A percentile compares a stretch with the other conserved stretches of the same genome.
Conservation (phyloP, 2,329 filamentous ascomycete genomes). For the Xylariaceae sp. region DNA sequence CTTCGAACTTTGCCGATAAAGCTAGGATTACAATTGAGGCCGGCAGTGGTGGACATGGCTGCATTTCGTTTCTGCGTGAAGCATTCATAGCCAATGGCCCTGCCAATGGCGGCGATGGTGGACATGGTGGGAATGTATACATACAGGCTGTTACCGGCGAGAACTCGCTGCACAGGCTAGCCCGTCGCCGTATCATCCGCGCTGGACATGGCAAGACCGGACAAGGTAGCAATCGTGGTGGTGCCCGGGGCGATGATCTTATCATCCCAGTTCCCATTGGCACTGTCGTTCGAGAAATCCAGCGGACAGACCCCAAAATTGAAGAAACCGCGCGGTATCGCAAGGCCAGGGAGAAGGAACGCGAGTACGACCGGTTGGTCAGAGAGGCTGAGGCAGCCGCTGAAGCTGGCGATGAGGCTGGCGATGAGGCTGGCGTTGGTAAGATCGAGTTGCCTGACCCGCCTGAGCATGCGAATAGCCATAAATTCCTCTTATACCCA, state of each 20-base stretch:
- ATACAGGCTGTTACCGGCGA: slow-evolving; percentile 89
- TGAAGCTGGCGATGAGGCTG: slow-evolving; percentile 37
- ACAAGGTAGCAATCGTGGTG: slow-evolving; percentile 66
- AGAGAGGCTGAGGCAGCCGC: slow-evolving; percentile 34
- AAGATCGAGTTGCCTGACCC: slow-evolving; percentile 31
- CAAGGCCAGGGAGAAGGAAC: slow-evolving; percentile 39
- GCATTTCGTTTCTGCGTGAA: slow-evolving; percentile 88
- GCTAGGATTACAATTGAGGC: slow-evolving; percentile 72
- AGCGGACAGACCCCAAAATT: slow-evolving; percentile 67
- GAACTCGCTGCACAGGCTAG: slow-evolving; percentile 88
- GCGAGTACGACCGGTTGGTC: slow-evolving; percentile 26
- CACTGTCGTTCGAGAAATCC: slow-evolving; percentile 80
- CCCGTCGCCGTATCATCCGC: slow-evolving; percentile 66
- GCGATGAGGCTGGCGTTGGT: slow-evolving; percentile 11
- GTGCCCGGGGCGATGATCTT: slow-evolving; percentile 78
- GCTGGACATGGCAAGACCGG: slow-evolving; percentile 73
- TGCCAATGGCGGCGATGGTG: slow-evolving; percentile 90
- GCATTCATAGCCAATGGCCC: slow-evolving; percentile 85
- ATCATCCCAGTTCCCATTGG: slow-evolving; percentile 88
- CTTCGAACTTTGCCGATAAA: slow-evolving; percentile 80
- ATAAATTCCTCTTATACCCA: slow-evolving; percentile 84
- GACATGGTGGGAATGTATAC: slow-evolving; percentile 84
- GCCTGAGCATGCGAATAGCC: slow-evolving; percentile 42
- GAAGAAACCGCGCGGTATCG: slow-evolving; percentile 46
- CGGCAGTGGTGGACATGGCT: slow-evolving; percentile 81